phyloP scores from a whole-genome alignment of 2,329 filamentous ascomycete species.

The Fusarium acutatum region DNA sequence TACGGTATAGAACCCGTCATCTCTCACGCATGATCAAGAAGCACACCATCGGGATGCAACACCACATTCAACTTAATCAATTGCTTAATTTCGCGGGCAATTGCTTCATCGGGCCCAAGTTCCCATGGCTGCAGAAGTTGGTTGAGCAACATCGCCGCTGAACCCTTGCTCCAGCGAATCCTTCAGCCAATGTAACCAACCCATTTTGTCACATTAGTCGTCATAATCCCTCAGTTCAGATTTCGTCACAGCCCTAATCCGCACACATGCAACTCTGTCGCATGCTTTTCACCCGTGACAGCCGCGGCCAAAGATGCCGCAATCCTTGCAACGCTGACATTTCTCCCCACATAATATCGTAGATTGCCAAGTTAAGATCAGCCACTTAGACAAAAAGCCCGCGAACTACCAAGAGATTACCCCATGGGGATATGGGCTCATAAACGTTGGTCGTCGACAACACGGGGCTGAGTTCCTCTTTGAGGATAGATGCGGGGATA shows the following conservation, averaged over 20 bases:
- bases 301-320: constrained; percentile 28
- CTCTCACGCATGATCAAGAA: background rate
- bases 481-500: constrained; percentile 35
- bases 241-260: background rate
- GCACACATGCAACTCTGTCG: constrained; percentile 16
- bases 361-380: constrained; percentile 24
- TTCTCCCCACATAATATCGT: constrained; percentile 6
- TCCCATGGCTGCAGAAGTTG: background rate
- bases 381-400: constrained; percentile 22
- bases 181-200: background rate
- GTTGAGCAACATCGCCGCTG: background rate
- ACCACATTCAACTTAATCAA: background rate
- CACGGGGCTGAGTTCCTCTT: constrained; percentile 28
- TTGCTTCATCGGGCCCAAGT: background rate
- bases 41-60: background rate
- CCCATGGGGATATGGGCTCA: constrained; percentile 27
- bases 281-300: background rate
- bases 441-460: constrained; percentile 3
- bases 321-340: constrained; percentile 20
- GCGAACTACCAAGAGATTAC: constrained; percentile 8
- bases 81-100: background rate
- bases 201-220: constrained; percentile 4
- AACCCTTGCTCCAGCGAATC: background rate
- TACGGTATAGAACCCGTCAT: background rate
- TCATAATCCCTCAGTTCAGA: constrained; percentile 6